Evolutionary conservation across 2,329 filamentous ascomycete species (phyloP), one percentile per base, ranked within the genome.

Genomic region (Simplicillium aogashimaense): DNA sequence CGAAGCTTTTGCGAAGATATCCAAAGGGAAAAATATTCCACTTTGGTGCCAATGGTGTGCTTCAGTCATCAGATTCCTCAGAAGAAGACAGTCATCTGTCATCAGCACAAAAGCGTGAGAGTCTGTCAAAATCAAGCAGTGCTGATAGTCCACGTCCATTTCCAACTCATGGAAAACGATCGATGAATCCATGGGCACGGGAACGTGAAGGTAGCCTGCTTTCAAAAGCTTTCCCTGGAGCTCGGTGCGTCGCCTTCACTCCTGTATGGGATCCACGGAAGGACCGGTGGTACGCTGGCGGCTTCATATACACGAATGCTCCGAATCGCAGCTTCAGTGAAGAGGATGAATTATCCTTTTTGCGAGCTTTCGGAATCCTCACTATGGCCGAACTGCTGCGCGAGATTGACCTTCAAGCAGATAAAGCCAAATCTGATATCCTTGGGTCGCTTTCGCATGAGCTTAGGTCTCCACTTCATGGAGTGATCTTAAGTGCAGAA

Each of bases 381-480:
- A 67, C 72, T 18, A 76, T 76, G 69, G 63, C 69, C 0, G 72
- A 77, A 42, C 57, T 76, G 10, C 63, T 67, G 1, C 59, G 69
- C 10, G 46, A 72, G 11, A 45, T 55, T 29, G 47, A 49, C 6
- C 38, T 47, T 14, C 45, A 50, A 8, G 56, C 55, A 5, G 58
- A 60, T 37, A 59, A 53, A 38, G 64, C 68, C 34, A 72, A 78
- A 50, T 69, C 69, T 1, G 74, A 78, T 41, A 71, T 78, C 29
- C 66, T 81, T 5, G 71, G 72, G 1, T 78, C 72, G 1, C 68
- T 81, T 5, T 76, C 71, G 3, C 77, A 73, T 10, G 28, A 33
- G 17, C 20, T 38, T 18, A 64, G 77, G 6, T 76, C 71, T 2
- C 77, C 77, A 0, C 58, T 81, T 1, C 76, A 81, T 41, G 77